Conservation (phyloP, 2,329 filamentous ascomycete genomes). For the Chaetomium olivaceum region DNA sequence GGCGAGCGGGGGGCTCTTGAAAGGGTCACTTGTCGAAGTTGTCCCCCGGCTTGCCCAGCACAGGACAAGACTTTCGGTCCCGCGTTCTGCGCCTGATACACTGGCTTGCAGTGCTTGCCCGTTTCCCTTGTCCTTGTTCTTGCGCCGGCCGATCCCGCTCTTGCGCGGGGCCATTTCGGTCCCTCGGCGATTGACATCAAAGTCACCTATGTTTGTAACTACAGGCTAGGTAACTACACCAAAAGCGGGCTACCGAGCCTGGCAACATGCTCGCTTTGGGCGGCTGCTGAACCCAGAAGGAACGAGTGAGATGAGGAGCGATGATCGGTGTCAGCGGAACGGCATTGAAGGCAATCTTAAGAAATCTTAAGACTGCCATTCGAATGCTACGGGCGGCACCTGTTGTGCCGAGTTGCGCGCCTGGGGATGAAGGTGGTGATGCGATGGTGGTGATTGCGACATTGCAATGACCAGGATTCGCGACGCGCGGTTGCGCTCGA, state of each 20-base stretch:
- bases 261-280: not conserved
- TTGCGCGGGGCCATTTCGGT: slow-evolving; percentile 16
- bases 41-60: not conserved
- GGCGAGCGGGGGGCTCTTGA: slow-evolving; percentile 6
- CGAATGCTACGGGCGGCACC: slow-evolving; percentile 9
- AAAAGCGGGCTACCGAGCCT: not conserved
- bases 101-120: not conserved
- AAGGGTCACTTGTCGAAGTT: not conserved
- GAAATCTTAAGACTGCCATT: not conserved
- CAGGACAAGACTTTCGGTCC: not conserved
- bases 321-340: slow-evolving; percentile 19
- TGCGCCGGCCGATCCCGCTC: slow-evolving; percentile 27
- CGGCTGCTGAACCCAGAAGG: not conserved
- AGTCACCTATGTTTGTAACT: not conserved
- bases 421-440: slow-evolving; percentile 26
- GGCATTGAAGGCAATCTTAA: slow-evolving; percentile 18
- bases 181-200: not conserved
- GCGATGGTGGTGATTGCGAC: slow-evolving; percentile 26
- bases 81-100: slow-evolving; percentile 24
- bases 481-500: slow-evolving; percentile 15
- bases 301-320: slow-evolving; percentile 23
- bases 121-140: not conserved
- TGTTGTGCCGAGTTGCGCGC: slow-evolving; percentile 15
- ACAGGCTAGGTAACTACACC: too few relatives aligned
- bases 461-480: slow-evolving; percentile 28